Evolutionary conservation across 2,329 filamentous ascomycete species (phyloP), one percentile per base, ranked within the genome.

Genomic region (Neoscytalidium dimidiatum): DNA sequence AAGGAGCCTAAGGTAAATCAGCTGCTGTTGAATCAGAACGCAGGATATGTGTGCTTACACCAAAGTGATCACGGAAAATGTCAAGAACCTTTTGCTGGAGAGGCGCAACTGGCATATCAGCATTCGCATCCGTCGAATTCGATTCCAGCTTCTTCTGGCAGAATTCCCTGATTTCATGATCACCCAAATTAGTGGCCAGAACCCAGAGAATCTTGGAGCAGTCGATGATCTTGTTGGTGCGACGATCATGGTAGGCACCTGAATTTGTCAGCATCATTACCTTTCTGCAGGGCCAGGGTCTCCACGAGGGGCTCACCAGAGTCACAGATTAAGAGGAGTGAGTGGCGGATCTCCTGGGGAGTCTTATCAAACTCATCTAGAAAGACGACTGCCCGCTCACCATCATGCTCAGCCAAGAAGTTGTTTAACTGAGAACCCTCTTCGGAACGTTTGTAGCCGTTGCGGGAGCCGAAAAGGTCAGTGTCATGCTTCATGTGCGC

Each of bases 321-420:
- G 4, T 84, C 78, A 63, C 83, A 81, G 0, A 78, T 76, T 3
- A 81, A 66, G 1, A 85, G 69, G 7, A 85, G 71, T 4, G 81
- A 70, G 21, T 83, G 69, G 9, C 77, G 77, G 2, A 84, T 74
- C 0, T 78, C 74, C 4, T 70, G 17, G 0, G 67, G 73, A 0
- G 80, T 82, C 69, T 83, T 84, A 43, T 84, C 82, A 49, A 85
- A 84, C 58, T 85, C 82, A 58, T 85, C 83, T 14, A 85, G 67
- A 65, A 84, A 84, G 0, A 85, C 79, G 8, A 85, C 76, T 38
- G 74, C 75, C 19, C 73, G 69, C 56, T 76, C 35, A 1, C 76
- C 78, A 5, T 67, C 68, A 26, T 81, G 74, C 1, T 66, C 64
- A 0, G 75, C 75, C 0, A 85, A 73, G 67, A 83, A 84, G 66